phyloP scores from a whole-genome alignment of 495 filamentous ascomycete species.

The Hypoxylon cercidicola region DNA sequence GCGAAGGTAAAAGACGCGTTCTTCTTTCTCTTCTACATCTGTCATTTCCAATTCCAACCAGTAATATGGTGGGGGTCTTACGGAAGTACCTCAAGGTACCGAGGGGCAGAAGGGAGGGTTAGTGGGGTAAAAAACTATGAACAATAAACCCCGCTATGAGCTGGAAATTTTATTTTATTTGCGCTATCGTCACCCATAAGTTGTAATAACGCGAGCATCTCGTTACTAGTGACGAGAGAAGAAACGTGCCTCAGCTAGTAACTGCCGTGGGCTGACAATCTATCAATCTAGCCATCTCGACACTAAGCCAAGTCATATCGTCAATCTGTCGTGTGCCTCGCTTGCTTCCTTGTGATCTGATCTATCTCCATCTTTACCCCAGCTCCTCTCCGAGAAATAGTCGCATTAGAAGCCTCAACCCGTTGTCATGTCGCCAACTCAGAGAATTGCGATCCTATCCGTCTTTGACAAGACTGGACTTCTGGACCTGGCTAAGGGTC shows the following conservation, averaged over 20 bases:
- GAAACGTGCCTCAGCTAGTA: not conserved
- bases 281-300: slow-evolving; percentile 13
- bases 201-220: slow-evolving; percentile 21
- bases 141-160: not conserved
- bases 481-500: slow-evolving; percentile 93
- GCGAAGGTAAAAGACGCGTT: not conserved
- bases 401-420: slow-evolving; percentile 11
- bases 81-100: not conserved
- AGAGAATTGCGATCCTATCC: slow-evolving; percentile 84
- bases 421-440: slow-evolving; percentile 50
- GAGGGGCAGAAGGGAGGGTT: not conserved
- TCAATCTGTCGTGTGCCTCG: slow-evolving; percentile 12
- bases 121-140: not conserved
- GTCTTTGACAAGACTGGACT: slow-evolving; percentile 99
- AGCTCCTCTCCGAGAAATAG: slow-evolving; percentile 4
- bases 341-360: slow-evolving; percentile 16
- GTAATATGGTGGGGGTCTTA: not conserved
- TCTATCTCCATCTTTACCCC: not conserved
- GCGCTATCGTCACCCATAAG: slow-evolving; percentile 1
- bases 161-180: slow-evolving; percentile 10
- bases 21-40: too few species aligned
- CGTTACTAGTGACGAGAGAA: slow-evolving; percentile 24
- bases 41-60: too few species aligned
- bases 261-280: not conserved
- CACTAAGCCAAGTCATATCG: slow-evolving; percentile 15